Base-by-base conservation (phyloP, 352 stramenopile genomes). In the Phytopythium boreale region DNA sequence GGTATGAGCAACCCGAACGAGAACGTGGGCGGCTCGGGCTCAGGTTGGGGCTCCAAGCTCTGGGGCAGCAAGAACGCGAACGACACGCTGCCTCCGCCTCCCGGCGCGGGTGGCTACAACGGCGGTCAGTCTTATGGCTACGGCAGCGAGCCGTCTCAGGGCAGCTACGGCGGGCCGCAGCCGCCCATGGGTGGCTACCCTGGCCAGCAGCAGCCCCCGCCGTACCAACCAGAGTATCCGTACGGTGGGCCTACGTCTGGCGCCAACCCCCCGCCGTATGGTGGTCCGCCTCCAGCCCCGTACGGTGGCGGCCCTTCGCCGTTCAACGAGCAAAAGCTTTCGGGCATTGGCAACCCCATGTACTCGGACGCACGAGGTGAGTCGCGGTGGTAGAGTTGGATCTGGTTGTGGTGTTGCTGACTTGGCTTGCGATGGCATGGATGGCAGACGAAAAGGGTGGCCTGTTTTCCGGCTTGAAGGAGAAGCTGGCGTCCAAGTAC, bases 311-410 rank as follows among this genome's bases (percentile, higher is more conserved):
- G 70, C 0, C 79, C 77, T 10, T 75, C 75, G 29, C 80, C 76
- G n/a, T 80, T 84, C 59, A 83, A 86, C 65, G 80, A 92, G 49
- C 70, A 88, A 64, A 82, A 94, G 62, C 96, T 98, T 65, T 85
- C 95, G 29, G 95, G 95, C 34, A 97, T 98, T 76, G 95, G 95
- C 31, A 98, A 98, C 70, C 93, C 95, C 9, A 96, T 97, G 83
- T 98, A 97, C 68, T 79, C 93, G 56, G 93, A 98, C 70, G 90
- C 93, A 34, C 76, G 85, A 66, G 76, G 82, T 89, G 62, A 14
- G 50, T 56, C 36, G n/a, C 2, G n/a, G 1, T 56, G 44, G 2
- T 49, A 60, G 27, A 3, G 39, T 31, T 26, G 7, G 46, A 24
- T 17, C 10, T 20, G 51, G 37, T 39, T 44, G 22, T 20, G 22